Evolutionary conservation across 805 yeast genomes (phyloP).

Genomic region (Candida verbasci): DNA sequence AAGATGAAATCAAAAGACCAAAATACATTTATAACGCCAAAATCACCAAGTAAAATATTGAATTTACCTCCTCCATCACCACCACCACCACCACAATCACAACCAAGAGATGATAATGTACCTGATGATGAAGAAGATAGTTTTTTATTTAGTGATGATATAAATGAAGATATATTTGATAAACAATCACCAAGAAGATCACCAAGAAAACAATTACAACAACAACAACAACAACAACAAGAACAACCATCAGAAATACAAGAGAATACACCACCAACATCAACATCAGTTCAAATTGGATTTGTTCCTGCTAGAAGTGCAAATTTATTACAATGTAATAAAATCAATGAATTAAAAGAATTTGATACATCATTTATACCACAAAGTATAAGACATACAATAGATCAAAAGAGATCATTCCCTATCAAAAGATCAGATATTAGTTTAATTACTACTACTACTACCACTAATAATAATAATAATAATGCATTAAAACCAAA

Average conservation of each 20-base stretch:
- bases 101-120: slow-evolving; percentile 1
- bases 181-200: neutral
- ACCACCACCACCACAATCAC: too few species aligned
- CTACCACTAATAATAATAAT: too few species aligned
- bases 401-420: slow-evolving; percentile 65
- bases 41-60: slow-evolving; percentile 6
- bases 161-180: slow-evolving; percentile 16
- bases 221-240: neutral
- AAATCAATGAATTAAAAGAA: slow-evolving; percentile 45
- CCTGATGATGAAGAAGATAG: slow-evolving; percentile 29
- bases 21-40: slow-evolving; percentile 7
- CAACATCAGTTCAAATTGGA: slow-evolving; percentile 9
- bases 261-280: too few species aligned
- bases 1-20: slow-evolving; percentile 3
- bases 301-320: slow-evolving; percentile 69
- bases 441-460: neutral
- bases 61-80: neutral
- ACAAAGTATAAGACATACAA: slow-evolving; percentile 46
- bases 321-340: slow-evolving; percentile 43
- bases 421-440: slow-evolving; percentile 48
- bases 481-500: slow-evolving; percentile 2
- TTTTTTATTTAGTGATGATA: slow-evolving; percentile 40
- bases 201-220: neutral
- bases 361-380: slow-evolving; percentile 50
- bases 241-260: too few species aligned